These are phyloP conservation scores for Mucor indicus DNA, from an alignment of 371 early-diverging fungal genomes.

Conservation along the genomic window DNA sequence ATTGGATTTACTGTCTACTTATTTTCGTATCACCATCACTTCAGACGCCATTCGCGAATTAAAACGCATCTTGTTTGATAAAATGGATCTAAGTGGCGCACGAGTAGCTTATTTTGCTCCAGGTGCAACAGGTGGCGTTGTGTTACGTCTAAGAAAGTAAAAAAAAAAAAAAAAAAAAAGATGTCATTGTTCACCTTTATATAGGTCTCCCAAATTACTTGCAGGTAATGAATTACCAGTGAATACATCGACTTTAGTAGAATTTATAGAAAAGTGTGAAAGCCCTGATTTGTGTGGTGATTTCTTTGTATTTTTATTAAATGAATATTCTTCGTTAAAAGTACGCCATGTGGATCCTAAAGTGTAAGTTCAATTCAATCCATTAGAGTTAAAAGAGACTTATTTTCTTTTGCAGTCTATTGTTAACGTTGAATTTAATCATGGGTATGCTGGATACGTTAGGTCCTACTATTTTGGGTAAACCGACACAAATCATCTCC, in stretches of 20 bases:
- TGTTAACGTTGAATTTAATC: constrained; percentile 55
- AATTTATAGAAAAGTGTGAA: constrained; percentile 54
- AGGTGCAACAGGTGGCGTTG: constrained; percentile 53
- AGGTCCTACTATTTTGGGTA: constrained; percentile 75
- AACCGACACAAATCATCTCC: constrained; percentile 74
- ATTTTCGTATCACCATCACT: constrained; percentile 52
- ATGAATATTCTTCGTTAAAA: constrained; percentile 63
- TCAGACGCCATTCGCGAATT: constrained; percentile 48
- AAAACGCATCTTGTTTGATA: constrained; percentile 53
- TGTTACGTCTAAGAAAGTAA: constrained; percentile 42
- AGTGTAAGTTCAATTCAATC: constrained; percentile 35
- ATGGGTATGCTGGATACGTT: constrained; percentile 64
- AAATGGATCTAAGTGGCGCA: constrained; percentile 36
- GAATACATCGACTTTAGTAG: constrained; percentile 56
- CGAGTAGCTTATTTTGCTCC: constrained; percentile 61
- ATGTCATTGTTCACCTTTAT: background rate
- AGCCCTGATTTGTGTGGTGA: constrained; percentile 64
- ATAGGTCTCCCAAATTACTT: constrained; percentile 16
- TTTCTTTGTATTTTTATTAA: constrained; percentile 72
- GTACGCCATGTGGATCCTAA: constrained; percentile 28
- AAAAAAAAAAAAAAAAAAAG: background rate
- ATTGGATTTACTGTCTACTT: constrained; percentile 49
- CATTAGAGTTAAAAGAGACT: too few species aligned
- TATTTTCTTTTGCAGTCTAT: constrained; percentile 35
- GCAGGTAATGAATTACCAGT: constrained; percentile 53